A percentile compares a stretch with the other conserved stretches of the same genome.
These are phyloP conservation scores for Pulveroboletus frians DNA, from an alignment of 768 basidiomycete species.

Conservation along the genomic window DNA sequence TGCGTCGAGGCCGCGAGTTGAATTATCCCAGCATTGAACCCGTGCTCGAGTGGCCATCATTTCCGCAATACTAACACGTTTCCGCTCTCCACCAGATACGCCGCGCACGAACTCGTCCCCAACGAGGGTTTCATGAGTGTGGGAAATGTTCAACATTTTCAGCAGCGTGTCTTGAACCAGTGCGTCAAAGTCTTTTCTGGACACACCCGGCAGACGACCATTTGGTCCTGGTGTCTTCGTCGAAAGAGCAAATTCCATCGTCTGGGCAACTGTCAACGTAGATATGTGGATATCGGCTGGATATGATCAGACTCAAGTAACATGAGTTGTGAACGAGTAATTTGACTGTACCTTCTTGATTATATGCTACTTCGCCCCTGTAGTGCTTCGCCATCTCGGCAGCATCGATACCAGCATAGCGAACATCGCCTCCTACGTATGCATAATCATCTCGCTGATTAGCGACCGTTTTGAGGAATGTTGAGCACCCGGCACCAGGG, in stretches of 20 bases:
- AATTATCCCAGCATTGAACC: constrained; percentile 80
- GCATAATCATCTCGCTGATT: constrained; percentile 68
- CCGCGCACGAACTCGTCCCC: constrained; percentile 86
- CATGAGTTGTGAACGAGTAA: not conserved
- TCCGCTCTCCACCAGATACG: constrained; percentile 78
- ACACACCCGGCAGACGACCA: constrained; percentile 62
- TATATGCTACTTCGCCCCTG: constrained; percentile 76
- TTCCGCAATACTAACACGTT: constrained; percentile 79
- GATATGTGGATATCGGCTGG: constrained; percentile 78
- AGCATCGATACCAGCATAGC: constrained; percentile 75
- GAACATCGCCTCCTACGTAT: constrained; percentile 62
- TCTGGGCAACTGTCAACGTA: constrained; percentile 76
- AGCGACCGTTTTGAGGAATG: constrained; percentile 80
- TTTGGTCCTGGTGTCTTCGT: constrained; percentile 73
- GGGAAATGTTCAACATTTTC: constrained; percentile 77
- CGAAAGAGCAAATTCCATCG: constrained; percentile 64
- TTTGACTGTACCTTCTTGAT: constrained; percentile 54
- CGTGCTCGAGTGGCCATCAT: constrained; percentile 81
- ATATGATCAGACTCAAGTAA: not conserved
- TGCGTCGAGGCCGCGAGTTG: constrained; percentile 76
- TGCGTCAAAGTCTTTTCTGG: constrained; percentile 51
- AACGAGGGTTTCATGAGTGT: constrained; percentile 73
- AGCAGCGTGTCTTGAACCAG: constrained; percentile 60
- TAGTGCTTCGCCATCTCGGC: constrained; percentile 72
- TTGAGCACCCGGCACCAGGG: constrained; percentile 80